Conservation (phyloP, 2,329 filamentous ascomycete species). For the Proliferodiscus dingleyae region DNA sequence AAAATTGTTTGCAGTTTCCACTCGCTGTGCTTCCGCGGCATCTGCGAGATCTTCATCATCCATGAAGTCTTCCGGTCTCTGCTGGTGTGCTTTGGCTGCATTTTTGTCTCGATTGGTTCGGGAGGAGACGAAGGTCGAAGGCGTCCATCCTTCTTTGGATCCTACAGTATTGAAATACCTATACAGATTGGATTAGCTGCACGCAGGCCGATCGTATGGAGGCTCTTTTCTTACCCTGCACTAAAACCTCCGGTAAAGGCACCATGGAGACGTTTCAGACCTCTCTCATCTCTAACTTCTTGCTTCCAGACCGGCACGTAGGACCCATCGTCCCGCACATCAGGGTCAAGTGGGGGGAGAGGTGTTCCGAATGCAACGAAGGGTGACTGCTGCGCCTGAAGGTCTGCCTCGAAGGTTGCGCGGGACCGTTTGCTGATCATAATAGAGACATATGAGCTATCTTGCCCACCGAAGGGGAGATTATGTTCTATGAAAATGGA, state of each 20-base stretch:
- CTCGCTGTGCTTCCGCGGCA: slow-evolving; percentile 68
- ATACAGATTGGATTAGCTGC: slow-evolving; percentile 27
- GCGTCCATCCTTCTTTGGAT: slow-evolving; percentile 97
- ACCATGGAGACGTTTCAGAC: slow-evolving; percentile 85
- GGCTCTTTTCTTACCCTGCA: slow-evolving; percentile 65
- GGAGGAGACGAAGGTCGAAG: slow-evolving; percentile 86
- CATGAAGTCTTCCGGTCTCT: slow-evolving; percentile 89
- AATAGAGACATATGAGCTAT: slow-evolving; percentile 17
- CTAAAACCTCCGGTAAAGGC: slow-evolving; percentile 96
- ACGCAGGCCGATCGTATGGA: not conserved
- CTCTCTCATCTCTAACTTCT: slow-evolving; percentile 89
- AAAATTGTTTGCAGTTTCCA: slow-evolving; percentile 71
- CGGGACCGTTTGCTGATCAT: slow-evolving; percentile 81
- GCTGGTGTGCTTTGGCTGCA: slow-evolving; percentile 45
- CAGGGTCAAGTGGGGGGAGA: slow-evolving; percentile 70
- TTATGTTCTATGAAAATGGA: not conserved
- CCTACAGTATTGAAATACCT: slow-evolving; percentile 98
- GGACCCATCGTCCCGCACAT: slow-evolving; percentile 80
- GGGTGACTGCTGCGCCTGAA: slow-evolving; percentile 61
- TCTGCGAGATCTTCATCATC: slow-evolving; percentile 93
- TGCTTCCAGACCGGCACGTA: slow-evolving; percentile 98
- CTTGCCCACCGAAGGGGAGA: not conserved
- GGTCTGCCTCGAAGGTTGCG: slow-evolving; percentile 71
- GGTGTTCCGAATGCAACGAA: slow-evolving; percentile 81
- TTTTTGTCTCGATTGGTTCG: slow-evolving; percentile 72